These are phyloP conservation scores for Boeremia exigua DNA, from an alignment of 2,329 filamentous ascomycete species.

Conservation along the genomic window DNA sequence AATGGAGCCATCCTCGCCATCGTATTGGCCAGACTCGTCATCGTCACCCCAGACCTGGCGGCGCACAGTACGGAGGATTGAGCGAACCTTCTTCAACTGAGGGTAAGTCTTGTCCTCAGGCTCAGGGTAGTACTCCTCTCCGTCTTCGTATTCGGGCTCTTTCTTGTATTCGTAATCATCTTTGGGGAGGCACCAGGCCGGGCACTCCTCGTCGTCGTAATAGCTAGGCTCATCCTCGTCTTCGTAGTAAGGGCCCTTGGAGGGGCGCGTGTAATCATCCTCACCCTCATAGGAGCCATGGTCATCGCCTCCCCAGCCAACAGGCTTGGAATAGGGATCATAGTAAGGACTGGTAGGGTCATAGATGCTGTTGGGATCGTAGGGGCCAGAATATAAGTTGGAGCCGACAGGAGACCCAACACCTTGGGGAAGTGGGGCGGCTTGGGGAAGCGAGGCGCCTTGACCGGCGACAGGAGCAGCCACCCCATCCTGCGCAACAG, in stretches of 20 bases:
- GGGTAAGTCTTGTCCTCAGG: constrained; percentile 2
- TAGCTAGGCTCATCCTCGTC: constrained; percentile 9
- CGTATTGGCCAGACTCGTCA: constrained; percentile 9
- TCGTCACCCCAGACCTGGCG: constrained; percentile 10
- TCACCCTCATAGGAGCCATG: constrained; percentile 20
- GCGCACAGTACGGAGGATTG: constrained; percentile 9
- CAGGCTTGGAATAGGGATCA: constrained; percentile 5
- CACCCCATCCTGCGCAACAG: neutral
- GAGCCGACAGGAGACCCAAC: constrained; percentile 1
- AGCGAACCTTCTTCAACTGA: constrained; percentile 13
- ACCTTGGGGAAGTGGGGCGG: neutral
- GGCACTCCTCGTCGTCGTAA: constrained; percentile 22
- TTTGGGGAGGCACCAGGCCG: constrained; percentile 15
- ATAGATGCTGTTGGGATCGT: constrained; percentile 4
- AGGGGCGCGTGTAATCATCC: constrained; percentile 2
- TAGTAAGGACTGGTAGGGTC: constrained; percentile 13
- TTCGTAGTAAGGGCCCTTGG: constrained; percentile 2
- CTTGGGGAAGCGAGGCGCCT: neutral
- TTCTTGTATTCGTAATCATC: constrained; percentile 5
- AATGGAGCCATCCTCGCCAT: constrained; percentile 15
- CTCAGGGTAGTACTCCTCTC: constrained; percentile 8
- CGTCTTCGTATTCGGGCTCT: neutral
- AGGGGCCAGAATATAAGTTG: constrained; percentile 1
- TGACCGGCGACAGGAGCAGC: too few relatives aligned
- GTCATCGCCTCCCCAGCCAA: constrained; percentile 18